Percentiles rank a stretch among this genome's conserved stretches.
Evolutionary conservation across 2,329 filamentous ascomycete species (phyloP).

Genomic region (Thelonectria discophora): DNA sequence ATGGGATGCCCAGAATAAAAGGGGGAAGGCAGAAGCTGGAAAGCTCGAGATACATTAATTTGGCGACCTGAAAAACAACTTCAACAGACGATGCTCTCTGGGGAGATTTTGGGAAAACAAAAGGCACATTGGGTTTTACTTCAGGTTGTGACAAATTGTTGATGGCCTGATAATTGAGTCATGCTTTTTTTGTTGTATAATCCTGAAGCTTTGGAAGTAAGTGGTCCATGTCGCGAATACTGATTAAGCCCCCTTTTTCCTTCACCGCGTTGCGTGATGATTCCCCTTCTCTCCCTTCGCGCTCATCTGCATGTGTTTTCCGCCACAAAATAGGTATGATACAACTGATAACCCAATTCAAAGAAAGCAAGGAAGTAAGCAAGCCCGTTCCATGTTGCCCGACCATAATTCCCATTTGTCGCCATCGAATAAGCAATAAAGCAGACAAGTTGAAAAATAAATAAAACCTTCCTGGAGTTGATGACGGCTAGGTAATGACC

Average conservation of each 20-base stretch:
- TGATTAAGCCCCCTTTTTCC: constrained; percentile 9
- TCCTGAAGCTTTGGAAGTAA: too few species aligned
- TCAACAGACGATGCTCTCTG: background rate
- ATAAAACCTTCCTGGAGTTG: too few species aligned
- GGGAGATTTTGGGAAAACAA: background rate
- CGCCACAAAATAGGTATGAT: constrained; percentile 22
- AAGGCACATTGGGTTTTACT: background rate
- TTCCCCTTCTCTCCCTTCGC: background rate
- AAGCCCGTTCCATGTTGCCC: constrained; percentile 3
- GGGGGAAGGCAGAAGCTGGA: background rate
- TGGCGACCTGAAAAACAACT: background rate
- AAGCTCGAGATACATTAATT: constrained; percentile 8
- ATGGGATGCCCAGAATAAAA: background rate
- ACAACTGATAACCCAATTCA: constrained; percentile 12
- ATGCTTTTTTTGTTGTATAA: background rate
- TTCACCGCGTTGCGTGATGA: background rate
- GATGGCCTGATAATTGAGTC: background rate
- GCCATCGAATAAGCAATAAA: background rate
- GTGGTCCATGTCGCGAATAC: background rate
- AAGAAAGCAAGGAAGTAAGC: background rate
- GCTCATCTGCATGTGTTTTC: constrained; percentile 12
- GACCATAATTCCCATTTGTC: background rate
- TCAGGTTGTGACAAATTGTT: background rate
- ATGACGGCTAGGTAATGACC: too few species aligned
- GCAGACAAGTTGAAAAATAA: too few species aligned